Base-by-base conservation (phyloP, 106 monocot species). In the Dioscorea zingiberensis region DNA sequence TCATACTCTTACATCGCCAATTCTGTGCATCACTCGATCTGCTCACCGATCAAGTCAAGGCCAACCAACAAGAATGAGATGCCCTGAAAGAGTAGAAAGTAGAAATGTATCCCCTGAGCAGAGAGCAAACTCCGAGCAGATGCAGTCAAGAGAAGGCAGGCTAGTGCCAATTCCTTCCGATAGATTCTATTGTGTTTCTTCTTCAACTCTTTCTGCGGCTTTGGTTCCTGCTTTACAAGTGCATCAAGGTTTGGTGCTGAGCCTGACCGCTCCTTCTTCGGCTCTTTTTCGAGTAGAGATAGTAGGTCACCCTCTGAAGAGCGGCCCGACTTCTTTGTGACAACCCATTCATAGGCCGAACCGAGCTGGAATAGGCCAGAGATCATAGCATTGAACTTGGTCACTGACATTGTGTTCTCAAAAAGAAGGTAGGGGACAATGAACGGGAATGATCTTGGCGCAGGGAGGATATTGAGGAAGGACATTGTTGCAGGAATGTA, bases 361-460 rank as follows among this genome's bases (percentile, higher is more conserved):
- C 91, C 91, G 2, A 97, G 81, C 66, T 97, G 91, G 72, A 91
- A 88, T 2, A 97, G 70, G 46, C 95, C 95, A 0, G 95, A 97
- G 63, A 97, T 77, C 95, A 97, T 97, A 27, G 95, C 95, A 44
- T 85, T 91, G 78, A 97, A 97, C 54, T 97, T 97, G 30, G 95
- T 97, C 28, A 97, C 95, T 0, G 95, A 97, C 95, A 97, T 91
- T 55, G 95, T 97, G 78, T 97, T 97, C 68, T 97, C 95, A 0
- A 95, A 95, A 6, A 95, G 83, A 18, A 95, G 87, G 69, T 91
- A 93, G 3, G 93, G 93, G 75, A 93, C 80, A 25, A 93, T 83
- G 70, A 93, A 93, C 0, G 95, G 95, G 70, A 97, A 88, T 13
- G 95, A 87, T 58, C 73, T 77, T 0, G 85, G 88, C 3, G 91